These are phyloP conservation scores for Pseudoneurospora amorphoporcata DNA, from an alignment of 495 filamentous ascomycete species.

Conservation along the genomic window DNA sequence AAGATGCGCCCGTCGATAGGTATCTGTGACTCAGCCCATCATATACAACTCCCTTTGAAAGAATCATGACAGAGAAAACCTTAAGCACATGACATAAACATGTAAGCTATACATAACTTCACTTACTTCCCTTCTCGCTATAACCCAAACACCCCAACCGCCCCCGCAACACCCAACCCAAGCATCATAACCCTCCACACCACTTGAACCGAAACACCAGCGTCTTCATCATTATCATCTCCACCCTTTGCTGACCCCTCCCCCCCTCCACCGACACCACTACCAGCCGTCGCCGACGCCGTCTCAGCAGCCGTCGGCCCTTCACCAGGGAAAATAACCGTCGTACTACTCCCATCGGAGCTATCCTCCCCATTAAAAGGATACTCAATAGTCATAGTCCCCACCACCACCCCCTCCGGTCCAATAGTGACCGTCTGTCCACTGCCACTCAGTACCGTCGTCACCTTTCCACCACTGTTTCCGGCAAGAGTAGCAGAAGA, in stretches of 20 bases:
- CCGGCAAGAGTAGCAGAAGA: neutral
- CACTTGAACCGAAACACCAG: neutral
- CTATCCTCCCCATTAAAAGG: constrained; percentile 20
- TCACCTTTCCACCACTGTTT: constrained; percentile 23
- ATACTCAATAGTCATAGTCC: constrained; percentile 29
- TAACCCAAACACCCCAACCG: neutral
- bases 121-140: neutral
- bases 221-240: neutral
- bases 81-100: neutral
- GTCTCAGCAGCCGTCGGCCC: neutral
- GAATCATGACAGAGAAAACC: neutral
- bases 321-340: neutral
- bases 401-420: constrained; percentile 33
- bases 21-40: neutral
- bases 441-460: constrained; percentile 29
- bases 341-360: neutral
- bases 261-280: no score
- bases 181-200: neutral
- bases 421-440: constrained; percentile 38
- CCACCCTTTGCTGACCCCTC: neutral
- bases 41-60: neutral
- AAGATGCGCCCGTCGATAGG: neutral
- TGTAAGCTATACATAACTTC: neutral
- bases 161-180: neutral
- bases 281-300: neutral